Base-by-base conservation (phyloP, 2,329 filamentous ascomycete species). In the Aspergillus tubingensis region DNA sequence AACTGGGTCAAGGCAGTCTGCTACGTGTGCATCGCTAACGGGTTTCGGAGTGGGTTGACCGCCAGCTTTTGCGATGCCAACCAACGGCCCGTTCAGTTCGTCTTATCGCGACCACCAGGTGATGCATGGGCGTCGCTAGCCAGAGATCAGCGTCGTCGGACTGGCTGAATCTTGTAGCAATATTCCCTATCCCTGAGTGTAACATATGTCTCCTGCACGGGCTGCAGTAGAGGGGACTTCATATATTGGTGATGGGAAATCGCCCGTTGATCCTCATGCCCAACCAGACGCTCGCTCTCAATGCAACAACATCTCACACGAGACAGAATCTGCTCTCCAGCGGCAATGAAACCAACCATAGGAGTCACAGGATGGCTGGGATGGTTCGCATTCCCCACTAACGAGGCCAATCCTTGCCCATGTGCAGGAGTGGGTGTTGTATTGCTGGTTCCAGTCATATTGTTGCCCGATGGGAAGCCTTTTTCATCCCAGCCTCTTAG, bases 21-120 rank as follows among this genome's bases (percentile, higher is more conserved):
- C 72, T 73, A 76, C 73, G 73, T 76, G 73, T 69, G 70, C 72
- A 67, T 62, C 53, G 53, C 63, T 73, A 69, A 74, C 68, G 71
- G 70, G 71, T 65, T 62, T 62, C 58, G 17, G 54, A 32, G 50
- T 39, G 32, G 48, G 59, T 64, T 64, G 65, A 64, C 65, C 63
- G 61, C 63, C 61, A 64, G 56, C 58, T 59, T 57, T 21, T 39
- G 21, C 58, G 52, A 59, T 59, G 64, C 62, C 48, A 62, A 36
- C 62, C 61, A 50, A 50, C 47, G 47, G 47, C 47, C 47, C 47
- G 47, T 50, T 27, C 27, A 50, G 47, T 27, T 55, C 39, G 53
- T 55, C 53, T 55, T 55, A 55, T 55, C 53, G 53, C 25, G 53
- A 32, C 53, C 39, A 36, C 27, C 10, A 39, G 13, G 43, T 17